Evolutionary conservation across 306 rosid genomes (phyloP), one percentile per base, ranked within the genome.

Genomic region (Dryas alaskensis): DNA sequence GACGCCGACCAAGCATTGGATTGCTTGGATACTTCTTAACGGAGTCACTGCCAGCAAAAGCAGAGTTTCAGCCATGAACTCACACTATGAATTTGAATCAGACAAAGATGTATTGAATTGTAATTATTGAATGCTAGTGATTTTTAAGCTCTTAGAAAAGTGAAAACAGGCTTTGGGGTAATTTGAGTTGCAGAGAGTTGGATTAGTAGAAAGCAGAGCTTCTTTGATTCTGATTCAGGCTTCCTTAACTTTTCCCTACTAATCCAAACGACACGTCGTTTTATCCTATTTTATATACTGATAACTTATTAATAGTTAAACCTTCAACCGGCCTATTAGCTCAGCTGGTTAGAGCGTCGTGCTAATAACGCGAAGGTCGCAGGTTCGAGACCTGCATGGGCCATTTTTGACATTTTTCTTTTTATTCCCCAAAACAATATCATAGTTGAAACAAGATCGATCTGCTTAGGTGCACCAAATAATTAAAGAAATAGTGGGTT

Each of bases 1-100:
- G 84, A 64, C 97, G 92, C 67, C 82, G 79, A 42, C 98, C 98
- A 48, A 93, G 86, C 96, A 93, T 84, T 60, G 75, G 92, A 59
- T 67, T 74, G 68, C 65, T 75, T 22, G 93, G 97, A 75, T 72
- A 82, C 80, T 83, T 93, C 87, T 88, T 80, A 67, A 66, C 94
- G n/a, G 98, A 89, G 74, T 79, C 89, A 60, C 96, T 93, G 83
- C 74, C 8, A 78, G 65, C 42, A 39, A 68, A 77, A 75, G 8
- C 77, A 81, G 49, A 69, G 72, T 62, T 79, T 78, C 22, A 62
- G 76, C 69, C 65, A 58, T 79, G 22, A 58, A 45, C 62, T 50
- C 67, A 47, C 11, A 62, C 73, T 27, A 76, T 3, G n/a, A 40
- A 66, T 39, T 70, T 16, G 52, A 47, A 51, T 8, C 45, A 7